Conservation (phyloP, 495 filamentous ascomycete genomes). For the Neurospora discreta region DNA sequence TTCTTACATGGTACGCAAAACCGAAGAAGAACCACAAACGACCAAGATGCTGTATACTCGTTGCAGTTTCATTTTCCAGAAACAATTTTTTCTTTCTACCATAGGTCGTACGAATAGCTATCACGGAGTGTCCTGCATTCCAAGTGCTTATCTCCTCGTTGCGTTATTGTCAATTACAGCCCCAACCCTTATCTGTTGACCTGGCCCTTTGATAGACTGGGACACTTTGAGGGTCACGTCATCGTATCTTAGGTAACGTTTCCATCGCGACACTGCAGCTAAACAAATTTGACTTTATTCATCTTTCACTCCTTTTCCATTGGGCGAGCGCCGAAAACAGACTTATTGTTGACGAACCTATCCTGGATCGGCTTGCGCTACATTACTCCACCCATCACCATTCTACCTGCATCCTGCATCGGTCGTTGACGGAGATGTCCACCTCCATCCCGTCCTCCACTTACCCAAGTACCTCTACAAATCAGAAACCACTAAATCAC, state of each 20-base stretch:
- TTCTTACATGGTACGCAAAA: not conserved
- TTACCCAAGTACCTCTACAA: not conserved
- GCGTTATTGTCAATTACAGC: not conserved
- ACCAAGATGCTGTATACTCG: not conserved
- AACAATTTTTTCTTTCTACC: no score
- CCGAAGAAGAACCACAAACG: not conserved
- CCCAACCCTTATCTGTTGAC: not conserved
- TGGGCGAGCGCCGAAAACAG: not conserved
- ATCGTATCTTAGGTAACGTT: not conserved
- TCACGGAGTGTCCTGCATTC: not conserved
- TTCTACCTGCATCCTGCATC: not conserved
- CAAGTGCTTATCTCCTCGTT: not conserved
- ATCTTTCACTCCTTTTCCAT: not conserved
- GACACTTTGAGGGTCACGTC: not conserved
- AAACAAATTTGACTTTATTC: not conserved
- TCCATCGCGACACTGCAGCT: not conserved
- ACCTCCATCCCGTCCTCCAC: not conserved
- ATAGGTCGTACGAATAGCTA: not conserved
- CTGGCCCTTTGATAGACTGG: not conserved
- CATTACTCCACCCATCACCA: not conserved
- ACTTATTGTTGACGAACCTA: not conserved
- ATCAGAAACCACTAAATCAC: slow-evolving; percentile 14
- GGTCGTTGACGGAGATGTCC: not conserved
- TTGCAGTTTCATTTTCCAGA: no score
- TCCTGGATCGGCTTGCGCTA: not conserved